Base-by-base conservation (phyloP, 805 yeast species). In the Metschnikowia colocasiae region DNA sequence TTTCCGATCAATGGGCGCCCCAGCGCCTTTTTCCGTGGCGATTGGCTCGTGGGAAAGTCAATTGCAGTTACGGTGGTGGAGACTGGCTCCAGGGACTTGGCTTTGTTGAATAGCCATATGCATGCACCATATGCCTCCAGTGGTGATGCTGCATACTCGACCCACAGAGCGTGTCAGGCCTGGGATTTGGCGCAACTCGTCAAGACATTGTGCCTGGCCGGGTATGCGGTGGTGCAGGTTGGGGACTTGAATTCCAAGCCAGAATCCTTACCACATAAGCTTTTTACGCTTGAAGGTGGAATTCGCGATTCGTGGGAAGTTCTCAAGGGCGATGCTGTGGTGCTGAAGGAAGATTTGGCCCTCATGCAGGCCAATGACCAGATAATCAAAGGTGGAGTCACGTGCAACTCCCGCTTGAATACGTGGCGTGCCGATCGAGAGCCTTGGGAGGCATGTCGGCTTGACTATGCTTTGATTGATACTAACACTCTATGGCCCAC, bases 1-100 rank as follows among this genome's bases (percentile, higher is more conserved):
- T 94, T 88, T 60, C 95, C 97, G 0, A 79, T 94, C 51, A 94
- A 92, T 63, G 99, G 99, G 1, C 73, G 97, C 43, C 96, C 98
- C 1, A 81, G 89, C 35, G 99, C 99, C 0, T 84, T 94, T 53
- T 85, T 80, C 70, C 72, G 98, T 49, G 99, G 99, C 31, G 99
- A 94, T 63, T 94, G 97, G 96, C 88, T 80, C 55, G 99, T 94
- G 19, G 99, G 99, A 7, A 94, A 94, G 62, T 78, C 92, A 7
- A 79, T 89, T 16, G 85, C 95, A 0, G 81, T 89, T 3, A 85
- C 95, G 0, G 49, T 67, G 13, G 68, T 94, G 35, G 57, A 60
- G 15, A 66, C 73, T 0, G 70, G 68, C 15, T 69, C 76, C 1
- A 61, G 73, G 5, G 85, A 84, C 4, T 68, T 94, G 34, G 97